Percentiles rank a stretch among this genome's conserved stretches.
These are phyloP conservation scores for Fusarium sp. DNA, from an alignment of 2,329 filamentous ascomycete genomes.

Conservation along the genomic window DNA sequence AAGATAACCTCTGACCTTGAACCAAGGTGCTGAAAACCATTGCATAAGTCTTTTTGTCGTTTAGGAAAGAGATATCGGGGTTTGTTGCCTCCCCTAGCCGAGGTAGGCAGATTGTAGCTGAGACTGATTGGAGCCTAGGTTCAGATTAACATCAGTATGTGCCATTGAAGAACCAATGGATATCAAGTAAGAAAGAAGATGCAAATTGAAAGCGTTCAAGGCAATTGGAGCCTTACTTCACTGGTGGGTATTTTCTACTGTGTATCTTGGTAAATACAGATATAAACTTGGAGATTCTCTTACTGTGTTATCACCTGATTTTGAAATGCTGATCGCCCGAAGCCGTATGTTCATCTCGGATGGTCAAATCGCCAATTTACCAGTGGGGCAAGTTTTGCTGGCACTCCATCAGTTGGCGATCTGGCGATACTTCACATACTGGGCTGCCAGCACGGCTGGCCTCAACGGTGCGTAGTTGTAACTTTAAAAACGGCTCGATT, in stretches of 20 bases:
- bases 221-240: not conserved
- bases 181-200: not conserved
- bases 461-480: constrained; percentile 10
- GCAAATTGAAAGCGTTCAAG: not conserved
- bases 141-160: not conserved
- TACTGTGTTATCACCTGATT: not conserved
- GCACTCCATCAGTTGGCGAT: constrained; percentile 22
- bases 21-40: not conserved
- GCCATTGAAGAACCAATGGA: not conserved
- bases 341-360: constrained; percentile 23
- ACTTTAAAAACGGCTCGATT: not conserved
- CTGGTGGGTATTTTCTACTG: not conserved
- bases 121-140: not conserved
- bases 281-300: not conserved
- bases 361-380: constrained; percentile 21
- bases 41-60: not conserved
- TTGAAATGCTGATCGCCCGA: constrained; percentile 27
- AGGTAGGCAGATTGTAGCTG: not conserved
- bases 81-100: not conserved
- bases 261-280: not conserved
- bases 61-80: not conserved
- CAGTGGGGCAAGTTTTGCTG: constrained; percentile 20
- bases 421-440: constrained; percentile 12
- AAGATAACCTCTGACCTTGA: not conserved
- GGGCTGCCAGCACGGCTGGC: constrained; percentile 30